Evolutionary conservation across 768 basidiomycete genomes (phyloP).

Genomic region (Amanita thiersii): DNA sequence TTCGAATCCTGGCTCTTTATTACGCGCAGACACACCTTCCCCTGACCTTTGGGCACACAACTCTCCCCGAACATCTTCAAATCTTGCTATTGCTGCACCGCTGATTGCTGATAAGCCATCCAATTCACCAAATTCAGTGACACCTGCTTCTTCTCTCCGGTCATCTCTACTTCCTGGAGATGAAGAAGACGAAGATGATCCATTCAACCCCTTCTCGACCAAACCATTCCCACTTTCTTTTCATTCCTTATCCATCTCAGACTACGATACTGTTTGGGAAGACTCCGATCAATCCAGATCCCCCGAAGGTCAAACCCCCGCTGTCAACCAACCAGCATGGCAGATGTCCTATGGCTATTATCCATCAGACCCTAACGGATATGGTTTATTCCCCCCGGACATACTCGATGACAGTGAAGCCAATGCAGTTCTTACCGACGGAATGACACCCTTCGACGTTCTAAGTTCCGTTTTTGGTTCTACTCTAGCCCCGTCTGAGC

Average conservation of each 20-base stretch:
- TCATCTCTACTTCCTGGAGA: conserved; percentile 53
- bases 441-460: conserved; percentile 98
- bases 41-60: conserved; percentile 86
- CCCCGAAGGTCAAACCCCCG: conserved; percentile 37
- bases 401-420: conserved; percentile 29
- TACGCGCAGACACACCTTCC: conserved; percentile 74
- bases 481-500: conserved; percentile 79
- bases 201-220: conserved; percentile 69
- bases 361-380: conserved; percentile 14
- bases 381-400: conserved; percentile 14
- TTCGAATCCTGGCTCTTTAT: conserved; percentile 47
- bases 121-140: conserved; percentile 40
- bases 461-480: conserved; percentile 91
- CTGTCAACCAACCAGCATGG: conserved; percentile 21
- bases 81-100: conserved; percentile 88
- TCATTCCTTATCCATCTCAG: conserved; percentile 54
- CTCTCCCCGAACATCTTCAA: conserved; percentile 63
- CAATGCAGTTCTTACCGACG: conserved; percentile 64
- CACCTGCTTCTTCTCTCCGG: conserved; percentile 64
- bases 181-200: conserved; percentile 73
- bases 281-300: conserved; percentile 43
- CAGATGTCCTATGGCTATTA: conserved; percentile 14
- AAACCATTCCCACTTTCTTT: conserved; percentile 45
- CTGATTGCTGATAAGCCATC: conserved; percentile 64
- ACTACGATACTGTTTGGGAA: conserved; percentile 54